Evolutionary conservation across 2,329 filamentous ascomycete species (phyloP), one percentile per base, ranked within the genome.

Genomic region (Sporothrix pallida): DNA sequence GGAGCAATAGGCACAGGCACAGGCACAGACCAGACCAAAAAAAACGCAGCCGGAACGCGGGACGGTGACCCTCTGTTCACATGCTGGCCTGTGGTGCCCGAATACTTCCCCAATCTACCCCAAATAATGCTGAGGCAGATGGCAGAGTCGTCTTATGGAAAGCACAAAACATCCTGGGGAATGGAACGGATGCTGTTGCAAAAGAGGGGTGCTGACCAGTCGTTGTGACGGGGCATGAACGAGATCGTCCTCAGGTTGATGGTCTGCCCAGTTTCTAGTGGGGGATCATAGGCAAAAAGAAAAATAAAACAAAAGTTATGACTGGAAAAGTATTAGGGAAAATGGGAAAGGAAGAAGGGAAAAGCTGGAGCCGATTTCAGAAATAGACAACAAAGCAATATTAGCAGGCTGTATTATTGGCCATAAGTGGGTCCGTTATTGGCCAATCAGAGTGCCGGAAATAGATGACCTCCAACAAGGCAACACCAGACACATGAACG

Each of bases 401-500:
- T 50, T 62, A 71, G 42, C 54, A 50, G 44, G 17, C 58, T 10
- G 44, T 52, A 58, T 65, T 65, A 65, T 65, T 46, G 23, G 44
- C 3, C 20, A 65, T 54, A 31, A n/a, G 58, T 37, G 44, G 48
- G 48, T 6, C 26, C 6, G 2, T 2, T 12, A 9, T 52, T 8
- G 26, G 54, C 70, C 58, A 72, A 65, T 65, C 46, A 65, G 13
- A 56, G 13, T 31, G 12, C 17, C 20, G 17, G 44, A 60, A 52
- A 62, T 42, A 46, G 26, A 63, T 69, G 65, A 62, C 26, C 60
- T 26, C 17, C n/a, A 23, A 20, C 44, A 60, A 56, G 26, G 60
- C 65, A 42, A 62, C 44, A 31, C 69, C 52, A 72, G 48, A 62
- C 72, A 75, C 74, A 73, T 65, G 74, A 70, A 73, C 74, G 73